Conservation (phyloP, 139 green algal genomes). For the Coelastrella sp. region DNA sequence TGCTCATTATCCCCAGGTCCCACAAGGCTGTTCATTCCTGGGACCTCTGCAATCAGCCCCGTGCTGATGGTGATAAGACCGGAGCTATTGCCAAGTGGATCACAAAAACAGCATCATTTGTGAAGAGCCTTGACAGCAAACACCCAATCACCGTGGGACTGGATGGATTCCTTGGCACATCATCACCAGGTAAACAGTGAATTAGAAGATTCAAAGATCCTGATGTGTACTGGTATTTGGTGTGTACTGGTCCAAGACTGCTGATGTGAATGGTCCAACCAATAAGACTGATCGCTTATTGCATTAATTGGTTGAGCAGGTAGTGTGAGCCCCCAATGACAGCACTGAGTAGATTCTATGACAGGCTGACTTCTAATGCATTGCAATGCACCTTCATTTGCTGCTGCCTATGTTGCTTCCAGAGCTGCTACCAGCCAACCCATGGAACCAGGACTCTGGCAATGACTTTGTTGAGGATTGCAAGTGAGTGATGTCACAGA, state of each 20-base stretch:
- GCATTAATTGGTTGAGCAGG: too few species aligned
- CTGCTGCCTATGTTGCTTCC: neutral
- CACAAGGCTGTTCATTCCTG: slow-evolving; percentile 77
- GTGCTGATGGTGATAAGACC: neutral
- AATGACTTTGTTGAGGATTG: slow-evolving; percentile 71
- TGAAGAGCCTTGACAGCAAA: slow-evolving; percentile 74
- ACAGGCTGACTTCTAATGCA: neutral
- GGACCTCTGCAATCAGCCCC: slow-evolving; percentile 74
- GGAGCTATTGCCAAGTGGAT: slow-evolving; percentile 58
- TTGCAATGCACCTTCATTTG: too few species aligned
- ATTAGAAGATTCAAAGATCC: neutral
- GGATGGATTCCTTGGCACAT: slow-evolving; percentile 82
- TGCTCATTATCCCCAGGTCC: slow-evolving; percentile 57
- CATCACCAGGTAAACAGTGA: slow-evolving; percentile 50
- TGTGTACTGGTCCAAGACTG: neutral
- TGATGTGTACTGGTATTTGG: neutral
- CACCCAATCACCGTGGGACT: slow-evolving; percentile 77
- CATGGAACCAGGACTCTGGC: slow-evolving; percentile 64
- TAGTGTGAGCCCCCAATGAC: neutral
- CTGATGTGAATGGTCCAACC: neutral
- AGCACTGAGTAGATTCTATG: neutral
- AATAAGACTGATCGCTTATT: too few species aligned
- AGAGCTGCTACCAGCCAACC: slow-evolving; percentile 55
- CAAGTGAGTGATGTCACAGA: too few species aligned
- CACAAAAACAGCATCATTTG: slow-evolving; percentile 47